Conservation (phyloP, 2,329 filamentous ascomycete genomes). For the Chaetomiaceae sp. region DNA sequence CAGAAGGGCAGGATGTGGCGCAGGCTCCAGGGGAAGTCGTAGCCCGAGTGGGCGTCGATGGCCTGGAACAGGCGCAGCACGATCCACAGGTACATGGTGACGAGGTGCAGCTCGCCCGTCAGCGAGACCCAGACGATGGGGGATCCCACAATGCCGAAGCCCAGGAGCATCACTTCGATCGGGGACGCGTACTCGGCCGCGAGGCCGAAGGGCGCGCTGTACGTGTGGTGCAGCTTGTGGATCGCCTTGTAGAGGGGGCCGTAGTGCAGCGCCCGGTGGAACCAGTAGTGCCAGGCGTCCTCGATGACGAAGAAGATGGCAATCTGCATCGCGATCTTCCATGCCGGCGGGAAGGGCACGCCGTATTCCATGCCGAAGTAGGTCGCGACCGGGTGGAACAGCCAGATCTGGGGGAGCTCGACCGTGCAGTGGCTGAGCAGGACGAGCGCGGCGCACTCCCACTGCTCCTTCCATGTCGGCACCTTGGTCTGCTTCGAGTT, state of each 20-base stretch:
- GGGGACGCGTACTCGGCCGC: constrained; percentile 97
- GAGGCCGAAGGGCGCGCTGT: constrained; percentile 93
- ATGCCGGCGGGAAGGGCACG: constrained; percentile 81
- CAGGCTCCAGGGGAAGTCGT: constrained; percentile 97
- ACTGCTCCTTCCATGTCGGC: constrained; percentile 89
- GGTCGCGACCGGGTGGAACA: constrained; percentile 95
- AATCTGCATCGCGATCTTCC: constrained; percentile 88
- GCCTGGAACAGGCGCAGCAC: constrained; percentile 90
- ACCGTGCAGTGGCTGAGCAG: constrained; percentile 96
- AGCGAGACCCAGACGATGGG: constrained; percentile 80
- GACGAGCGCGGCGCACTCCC: constrained; percentile 88
- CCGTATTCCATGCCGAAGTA: constrained; percentile 84
- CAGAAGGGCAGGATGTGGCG: constrained; percentile 96
- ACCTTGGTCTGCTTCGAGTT: constrained; percentile 60
- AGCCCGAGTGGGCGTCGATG: constrained; percentile 95
- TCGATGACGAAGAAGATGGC: constrained; percentile 92
- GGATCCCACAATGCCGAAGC: constrained; percentile 75
- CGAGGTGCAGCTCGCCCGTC: constrained; percentile 83
- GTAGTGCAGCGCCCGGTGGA: constrained; percentile 88
- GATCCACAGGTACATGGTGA: constrained; percentile 99
- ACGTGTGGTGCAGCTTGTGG: constrained; percentile 99
- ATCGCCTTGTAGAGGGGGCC: constrained; percentile 92
- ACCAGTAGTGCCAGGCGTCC: constrained; percentile 98
- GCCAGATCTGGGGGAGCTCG: constrained; percentile 97
- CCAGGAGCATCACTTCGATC: constrained; percentile 93